These are phyloP conservation scores for Acanthamoeba castellanii DNA, from an alignment of 208 protist genomes.

Conservation along the genomic window DNA sequence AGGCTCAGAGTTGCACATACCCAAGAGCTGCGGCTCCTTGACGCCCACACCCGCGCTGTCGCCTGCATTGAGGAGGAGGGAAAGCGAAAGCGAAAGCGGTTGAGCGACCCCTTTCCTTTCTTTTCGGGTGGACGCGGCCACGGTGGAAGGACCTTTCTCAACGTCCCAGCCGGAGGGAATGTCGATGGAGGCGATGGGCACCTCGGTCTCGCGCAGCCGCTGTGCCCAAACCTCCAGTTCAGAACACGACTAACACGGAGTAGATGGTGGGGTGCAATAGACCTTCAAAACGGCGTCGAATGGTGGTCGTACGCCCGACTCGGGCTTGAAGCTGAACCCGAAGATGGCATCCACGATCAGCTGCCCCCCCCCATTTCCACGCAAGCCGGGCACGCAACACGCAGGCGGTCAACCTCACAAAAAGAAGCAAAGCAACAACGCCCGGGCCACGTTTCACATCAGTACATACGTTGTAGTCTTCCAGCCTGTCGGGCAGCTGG, in stretches of 20 bases:
- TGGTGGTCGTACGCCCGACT: not conserved
- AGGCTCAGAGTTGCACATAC: not conserved
- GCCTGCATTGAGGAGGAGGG: not conserved
- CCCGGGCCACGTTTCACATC: no score
- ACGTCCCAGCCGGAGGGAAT: constrained; percentile 70
- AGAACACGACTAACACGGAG: no score
- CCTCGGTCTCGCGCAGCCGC: constrained; percentile 25
- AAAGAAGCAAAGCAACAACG: no score
- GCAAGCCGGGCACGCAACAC: no score
- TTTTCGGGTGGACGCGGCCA: no score
- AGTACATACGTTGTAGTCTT: not conserved
- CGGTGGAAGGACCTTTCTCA: constrained; percentile 2
- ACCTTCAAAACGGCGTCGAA: constrained; percentile 47
- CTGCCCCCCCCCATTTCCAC: not conserved
- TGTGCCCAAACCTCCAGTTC: no score
- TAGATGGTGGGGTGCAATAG: no score
- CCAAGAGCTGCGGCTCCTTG: not conserved
- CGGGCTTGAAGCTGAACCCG: constrained; percentile 58
- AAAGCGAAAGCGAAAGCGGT: not conserved
- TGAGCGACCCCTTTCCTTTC: no score
- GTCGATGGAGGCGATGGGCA: constrained; percentile 56
- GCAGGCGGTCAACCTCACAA: no score
- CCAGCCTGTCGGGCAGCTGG: not conserved
- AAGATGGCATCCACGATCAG: constrained; percentile 63
- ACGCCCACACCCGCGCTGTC: constrained; percentile 42